Evolutionary conservation across 345 rosid genomes (phyloP).

Genomic region (Cardamine chenopodiifolia): DNA sequence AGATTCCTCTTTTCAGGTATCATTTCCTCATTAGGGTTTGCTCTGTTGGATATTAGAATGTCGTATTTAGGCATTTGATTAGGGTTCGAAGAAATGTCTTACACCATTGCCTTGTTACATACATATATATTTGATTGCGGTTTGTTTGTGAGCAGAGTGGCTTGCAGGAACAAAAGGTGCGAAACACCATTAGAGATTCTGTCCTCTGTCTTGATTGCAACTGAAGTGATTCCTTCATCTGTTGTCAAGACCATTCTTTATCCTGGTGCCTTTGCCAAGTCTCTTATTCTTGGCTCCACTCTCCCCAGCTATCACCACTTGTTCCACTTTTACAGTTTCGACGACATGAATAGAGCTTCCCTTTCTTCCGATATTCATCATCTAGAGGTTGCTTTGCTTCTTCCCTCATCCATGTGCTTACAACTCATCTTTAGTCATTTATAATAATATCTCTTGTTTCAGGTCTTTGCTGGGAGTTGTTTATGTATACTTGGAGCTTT

Average conservation of each 20-base stretch:
- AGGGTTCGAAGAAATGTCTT: background rate
- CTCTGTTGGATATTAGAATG: background rate
- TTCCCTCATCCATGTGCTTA: background rate
- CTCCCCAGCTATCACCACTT: slow-evolving; percentile 51
- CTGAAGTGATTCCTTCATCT: slow-evolving; percentile 54
- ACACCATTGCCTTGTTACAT: background rate
- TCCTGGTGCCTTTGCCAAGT: slow-evolving; percentile 68
- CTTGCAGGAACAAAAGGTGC: slow-evolving; percentile 69
- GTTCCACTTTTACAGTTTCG: slow-evolving; percentile 46
- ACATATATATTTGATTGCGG: background rate
- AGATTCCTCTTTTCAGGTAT: slow-evolving; percentile 90
- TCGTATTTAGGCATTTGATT: background rate
- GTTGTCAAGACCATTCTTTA: slow-evolving; percentile 64
- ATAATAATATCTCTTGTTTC: background rate
- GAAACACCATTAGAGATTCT: slow-evolving; percentile 70
- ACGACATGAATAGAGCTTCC: slow-evolving; percentile 26
- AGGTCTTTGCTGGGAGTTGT: slow-evolving; percentile 84
- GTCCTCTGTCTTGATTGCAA: slow-evolving; percentile 60
- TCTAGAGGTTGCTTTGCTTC: slow-evolving; percentile 63
- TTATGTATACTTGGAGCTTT: slow-evolving; percentile 74
- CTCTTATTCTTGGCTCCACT: slow-evolving; percentile 36
- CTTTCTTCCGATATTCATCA: slow-evolving; percentile 49
- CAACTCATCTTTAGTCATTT: background rate
- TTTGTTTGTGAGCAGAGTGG: slow-evolving; percentile 51
- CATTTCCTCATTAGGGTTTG: slow-evolving; percentile 22